These are phyloP conservation scores for Fusarium zealandicum DNA, from an alignment of 2,329 filamentous ascomycete species.

Conservation along the genomic window DNA sequence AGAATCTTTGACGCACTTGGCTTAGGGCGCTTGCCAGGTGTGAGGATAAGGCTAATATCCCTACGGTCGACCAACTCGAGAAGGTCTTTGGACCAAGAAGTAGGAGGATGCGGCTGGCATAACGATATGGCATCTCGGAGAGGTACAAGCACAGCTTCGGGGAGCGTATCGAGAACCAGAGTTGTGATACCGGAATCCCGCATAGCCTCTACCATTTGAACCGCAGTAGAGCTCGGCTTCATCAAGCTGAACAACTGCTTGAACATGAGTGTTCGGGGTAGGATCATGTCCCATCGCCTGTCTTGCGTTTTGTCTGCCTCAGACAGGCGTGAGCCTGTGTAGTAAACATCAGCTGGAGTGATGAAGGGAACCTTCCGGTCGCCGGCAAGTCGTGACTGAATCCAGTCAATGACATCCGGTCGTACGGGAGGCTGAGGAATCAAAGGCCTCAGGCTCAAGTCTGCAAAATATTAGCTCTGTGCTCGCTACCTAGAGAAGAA, in stretches of 20 bases:
- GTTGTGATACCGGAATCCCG: constrained; percentile 71
- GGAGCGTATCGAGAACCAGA: constrained; percentile 79
- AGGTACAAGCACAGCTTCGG: constrained; percentile 81
- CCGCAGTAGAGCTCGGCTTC: constrained; percentile 57
- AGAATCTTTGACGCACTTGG: constrained; percentile 50
- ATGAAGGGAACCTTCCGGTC: constrained; percentile 49
- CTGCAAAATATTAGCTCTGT: constrained; percentile 31
- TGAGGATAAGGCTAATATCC: constrained; percentile 75
- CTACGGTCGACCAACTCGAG: constrained; percentile 80
- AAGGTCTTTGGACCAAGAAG: constrained; percentile 74
- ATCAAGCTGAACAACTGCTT: constrained; percentile 70
- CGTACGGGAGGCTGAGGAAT: constrained; percentile 46
- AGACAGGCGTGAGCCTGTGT: constrained; percentile 47
- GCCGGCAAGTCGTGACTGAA: constrained; percentile 55
- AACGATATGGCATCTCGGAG: constrained; percentile 84
- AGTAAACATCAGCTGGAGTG: constrained; percentile 55
- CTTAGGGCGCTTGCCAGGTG: constrained; percentile 47
- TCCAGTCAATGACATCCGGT: constrained; percentile 62
- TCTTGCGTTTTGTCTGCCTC: constrained; percentile 48
- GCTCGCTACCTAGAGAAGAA: too few relatives aligned
- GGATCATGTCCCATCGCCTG: constrained; percentile 55
- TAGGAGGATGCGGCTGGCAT: constrained; percentile 83
- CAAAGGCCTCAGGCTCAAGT: constrained; percentile 44
- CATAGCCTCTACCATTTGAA: constrained; percentile 77
- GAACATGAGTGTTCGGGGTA: constrained; percentile 75